phyloP scores from a whole-genome alignment of 2,329 filamentous ascomycete genomes.

The Colletotrichum chrysophilum region DNA sequence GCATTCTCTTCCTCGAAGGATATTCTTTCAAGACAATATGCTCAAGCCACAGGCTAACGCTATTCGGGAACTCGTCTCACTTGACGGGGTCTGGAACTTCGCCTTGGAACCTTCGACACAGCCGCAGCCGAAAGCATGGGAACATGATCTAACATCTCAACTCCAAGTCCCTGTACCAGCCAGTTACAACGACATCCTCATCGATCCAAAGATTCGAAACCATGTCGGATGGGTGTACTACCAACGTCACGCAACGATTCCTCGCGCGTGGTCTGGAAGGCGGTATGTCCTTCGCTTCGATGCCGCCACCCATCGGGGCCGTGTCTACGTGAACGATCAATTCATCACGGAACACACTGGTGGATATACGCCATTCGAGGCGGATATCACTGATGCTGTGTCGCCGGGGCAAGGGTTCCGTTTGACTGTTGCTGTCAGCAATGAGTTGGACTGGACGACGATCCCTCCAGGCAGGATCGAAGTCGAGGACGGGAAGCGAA shows the following conservation, averaged over 20 bases:
- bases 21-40: not conserved
- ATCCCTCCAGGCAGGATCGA: constrained; percentile 29
- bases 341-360: constrained; percentile 29
- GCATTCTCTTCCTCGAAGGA: not conserved
- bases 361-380: constrained; percentile 32
- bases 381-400: constrained; percentile 26
- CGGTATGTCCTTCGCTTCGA: constrained; percentile 29
- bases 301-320: constrained; percentile 30
- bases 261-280: constrained; percentile 21
- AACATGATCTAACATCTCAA: constrained; percentile 31
- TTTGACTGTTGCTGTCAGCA: constrained; percentile 34
- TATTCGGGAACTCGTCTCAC: constrained; percentile 19
- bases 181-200: constrained; percentile 30
- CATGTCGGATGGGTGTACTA: constrained; percentile 37
- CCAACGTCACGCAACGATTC: constrained; percentile 28
- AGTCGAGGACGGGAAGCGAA: constrained; percentile 18
- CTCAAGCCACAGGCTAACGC: constrained; percentile 23
- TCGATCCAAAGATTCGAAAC: constrained; percentile 25
- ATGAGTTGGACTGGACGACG: constrained; percentile 32
- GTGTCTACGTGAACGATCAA: constrained; percentile 29
- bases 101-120: constrained; percentile 1
- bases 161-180: constrained; percentile 27
- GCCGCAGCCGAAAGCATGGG: constrained; percentile 20
- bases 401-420: constrained; percentile 27
- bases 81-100: constrained; percentile 30